Evolutionary conservation across 805 yeast species (phyloP), one percentile per base, ranked within the genome.

Genomic region (Lipomyces starkeyi): DNA sequence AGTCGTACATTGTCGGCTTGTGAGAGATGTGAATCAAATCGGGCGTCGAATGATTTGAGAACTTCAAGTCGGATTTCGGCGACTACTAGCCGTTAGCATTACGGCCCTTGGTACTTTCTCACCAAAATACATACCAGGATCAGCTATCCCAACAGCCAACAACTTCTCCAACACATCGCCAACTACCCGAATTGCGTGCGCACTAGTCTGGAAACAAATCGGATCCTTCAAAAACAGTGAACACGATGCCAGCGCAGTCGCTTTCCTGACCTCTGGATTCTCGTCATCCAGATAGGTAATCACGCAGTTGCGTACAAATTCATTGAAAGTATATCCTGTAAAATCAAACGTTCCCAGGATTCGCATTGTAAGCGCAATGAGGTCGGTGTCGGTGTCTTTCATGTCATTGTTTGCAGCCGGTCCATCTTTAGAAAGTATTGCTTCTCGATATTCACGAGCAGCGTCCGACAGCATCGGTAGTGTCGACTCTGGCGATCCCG

Each of bases 1-100:
- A 93, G 79, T 64, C 91, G 83, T 40, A 93, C 94, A 77, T 93
- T 93, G 68, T 91, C 97, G 0, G 97, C 96, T 77, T 95, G 98
- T 0, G 98, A 91, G 40, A 95, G 79, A 74, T 95, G 98, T 0
- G 97, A 91, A 74, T 95, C 98, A 76, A 94, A 91, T 66, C 84
- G 84, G 1, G 88, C 85, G 49, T 91, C 91, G 52, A 96, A 81
- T 58, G 93, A 85, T 62, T 84, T 84, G 66, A 95, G 80, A 0
- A 94, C 92, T 69, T 91, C 93, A 9, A 91, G 80, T 65, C 99
- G 82, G 40, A 94, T 91, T 67, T 93, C 98, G 1, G 94, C 86
- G 2, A 86, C 86, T 7, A 52, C 32, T 17, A 27, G 9, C n/a
- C 11, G 56, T 59, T 47, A 59, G 56, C 20, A 40, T n/a, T 13